A percentile compares a stretch with the other conserved stretches of the same genome.
Evolutionary conservation across 495 filamentous ascomycete species (phyloP).

Genomic region (Aspergillus wentii): DNA sequence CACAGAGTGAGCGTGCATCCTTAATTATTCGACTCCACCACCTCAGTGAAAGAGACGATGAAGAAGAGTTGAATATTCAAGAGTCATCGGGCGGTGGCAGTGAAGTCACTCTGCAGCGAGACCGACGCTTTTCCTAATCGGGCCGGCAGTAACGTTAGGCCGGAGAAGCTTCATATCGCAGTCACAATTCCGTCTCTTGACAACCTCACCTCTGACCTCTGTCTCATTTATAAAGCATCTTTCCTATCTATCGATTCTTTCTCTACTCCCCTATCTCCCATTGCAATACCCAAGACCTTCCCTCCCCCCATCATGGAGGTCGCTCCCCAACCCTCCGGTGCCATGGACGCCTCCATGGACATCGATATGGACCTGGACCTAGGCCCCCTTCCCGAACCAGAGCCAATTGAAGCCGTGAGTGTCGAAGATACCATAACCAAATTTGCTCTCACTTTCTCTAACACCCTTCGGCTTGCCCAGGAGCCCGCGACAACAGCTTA

Average conservation of each 20-base stretch:
- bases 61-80: no score
- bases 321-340: constrained; percentile 5
- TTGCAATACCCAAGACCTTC: neutral
- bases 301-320: constrained; percentile 15
- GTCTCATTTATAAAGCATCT: neutral
- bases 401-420: constrained; percentile 33
- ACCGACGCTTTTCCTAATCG: neutral
- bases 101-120: no score
- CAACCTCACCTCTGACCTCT: neutral
- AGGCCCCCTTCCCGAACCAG: constrained; percentile 41
- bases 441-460: neutral
- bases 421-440: neutral
- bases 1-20: no score
- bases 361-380: constrained; percentile 74
- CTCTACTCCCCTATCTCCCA: neutral
- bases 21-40: no score
- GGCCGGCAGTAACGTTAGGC: neutral
- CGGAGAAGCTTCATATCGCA: neutral
- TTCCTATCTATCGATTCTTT: neutral
- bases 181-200: neutral
- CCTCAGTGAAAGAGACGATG: no score
- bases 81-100: no score
- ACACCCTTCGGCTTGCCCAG: constrained; percentile 10
- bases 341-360: constrained; percentile 55
- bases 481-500: constrained; percentile 13